These are phyloP conservation scores for Elsinoe perseae DNA, from an alignment of 2,329 filamentous ascomycete species.

Conservation along the genomic window DNA sequence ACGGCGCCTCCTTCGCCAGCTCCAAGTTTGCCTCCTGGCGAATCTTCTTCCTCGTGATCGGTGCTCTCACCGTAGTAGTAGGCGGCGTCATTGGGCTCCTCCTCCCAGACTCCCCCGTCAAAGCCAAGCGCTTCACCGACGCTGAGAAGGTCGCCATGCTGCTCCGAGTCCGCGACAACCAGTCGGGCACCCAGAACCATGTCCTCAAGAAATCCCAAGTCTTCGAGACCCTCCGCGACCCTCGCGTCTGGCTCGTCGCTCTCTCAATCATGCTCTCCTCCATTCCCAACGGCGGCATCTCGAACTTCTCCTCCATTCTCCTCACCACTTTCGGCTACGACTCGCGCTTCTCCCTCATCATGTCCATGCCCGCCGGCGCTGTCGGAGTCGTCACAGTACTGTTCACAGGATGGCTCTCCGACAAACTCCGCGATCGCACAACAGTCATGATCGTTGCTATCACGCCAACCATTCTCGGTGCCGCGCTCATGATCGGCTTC, in stretches of 20 bases:
- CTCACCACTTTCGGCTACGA: slow-evolving; percentile 36
- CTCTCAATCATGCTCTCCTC: slow-evolving; percentile 31
- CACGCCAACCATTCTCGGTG: slow-evolving; percentile 43
- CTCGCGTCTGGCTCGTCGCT: slow-evolving; percentile 30
- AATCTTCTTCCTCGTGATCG: slow-evolving; percentile 39
- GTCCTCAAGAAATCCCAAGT: slow-evolving; percentile 19
- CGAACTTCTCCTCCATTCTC: slow-evolving; percentile 36
- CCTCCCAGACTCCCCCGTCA: slow-evolving; percentile 32
- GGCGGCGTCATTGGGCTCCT: slow-evolving; percentile 26
- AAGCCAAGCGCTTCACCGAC: slow-evolving; percentile 29
- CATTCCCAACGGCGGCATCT: slow-evolving; percentile 38
- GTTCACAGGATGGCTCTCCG: slow-evolving; percentile 34
- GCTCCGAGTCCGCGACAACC: slow-evolving; percentile 17
- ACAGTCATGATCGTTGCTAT: slow-evolving; percentile 37
- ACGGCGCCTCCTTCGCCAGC: slow-evolving; percentile 30
- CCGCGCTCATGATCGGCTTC: slow-evolving; percentile 35
- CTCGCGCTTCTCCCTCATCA: slow-evolving; percentile 36
- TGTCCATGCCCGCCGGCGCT: slow-evolving; percentile 39
- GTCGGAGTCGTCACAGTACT: slow-evolving; percentile 38
- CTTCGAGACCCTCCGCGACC: slow-evolving; percentile 19
- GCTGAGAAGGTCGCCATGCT: slow-evolving; percentile 28
- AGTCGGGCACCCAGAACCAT: slow-evolving; percentile 19
- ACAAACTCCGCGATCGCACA: slow-evolving; percentile 35
- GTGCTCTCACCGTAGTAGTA: slow-evolving; percentile 30
- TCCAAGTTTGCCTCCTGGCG: slow-evolving; percentile 34